Evolutionary conservation across 176 grass and related monocot species (phyloP).

Genomic region (bread wheat (Triticum aestivum)): DNA sequence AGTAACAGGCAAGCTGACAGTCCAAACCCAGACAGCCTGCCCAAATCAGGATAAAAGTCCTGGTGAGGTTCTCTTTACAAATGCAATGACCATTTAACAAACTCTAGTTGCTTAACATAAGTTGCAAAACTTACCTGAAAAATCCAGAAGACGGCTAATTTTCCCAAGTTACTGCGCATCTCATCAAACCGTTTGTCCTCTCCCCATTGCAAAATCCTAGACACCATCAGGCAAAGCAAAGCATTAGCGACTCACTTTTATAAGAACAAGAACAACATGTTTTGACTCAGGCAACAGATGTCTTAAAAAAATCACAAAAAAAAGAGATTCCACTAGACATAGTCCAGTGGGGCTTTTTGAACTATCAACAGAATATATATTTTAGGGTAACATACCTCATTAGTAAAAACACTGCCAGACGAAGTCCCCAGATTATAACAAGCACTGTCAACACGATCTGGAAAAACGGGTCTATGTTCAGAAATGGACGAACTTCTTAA

Average conservation of each 20-base stretch:
- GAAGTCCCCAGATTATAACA: slow-evolving; percentile 81
- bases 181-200: slow-evolving; percentile 85
- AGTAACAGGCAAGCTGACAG: slow-evolving; percentile 88
- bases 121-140: slow-evolving; percentile 61
- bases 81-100: background rate
- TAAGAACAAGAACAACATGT: background rate
- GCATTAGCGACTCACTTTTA: background rate
- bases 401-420: slow-evolving; percentile 74
- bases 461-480: slow-evolving; percentile 34
- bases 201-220: slow-evolving; percentile 89
- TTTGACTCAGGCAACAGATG: background rate
- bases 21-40: slow-evolving; percentile 92
- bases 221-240: slow-evolving; percentile 19
- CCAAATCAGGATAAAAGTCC: background rate
- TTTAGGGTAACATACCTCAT: slow-evolving; percentile 65
- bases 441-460: slow-evolving; percentile 82
- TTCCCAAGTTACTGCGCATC: slow-evolving; percentile 78
- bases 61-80: slow-evolving; percentile 20
- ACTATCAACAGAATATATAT: background rate
- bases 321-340: background rate
- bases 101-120: slow-evolving; percentile 15
- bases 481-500: background rate
- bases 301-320: background rate
- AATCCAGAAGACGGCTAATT: slow-evolving; percentile 80
- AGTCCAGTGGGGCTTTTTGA: background rate